phyloP scores from a whole-genome alignment of 148 eudicot genomes.

The Vaccinium myrtillus region DNA sequence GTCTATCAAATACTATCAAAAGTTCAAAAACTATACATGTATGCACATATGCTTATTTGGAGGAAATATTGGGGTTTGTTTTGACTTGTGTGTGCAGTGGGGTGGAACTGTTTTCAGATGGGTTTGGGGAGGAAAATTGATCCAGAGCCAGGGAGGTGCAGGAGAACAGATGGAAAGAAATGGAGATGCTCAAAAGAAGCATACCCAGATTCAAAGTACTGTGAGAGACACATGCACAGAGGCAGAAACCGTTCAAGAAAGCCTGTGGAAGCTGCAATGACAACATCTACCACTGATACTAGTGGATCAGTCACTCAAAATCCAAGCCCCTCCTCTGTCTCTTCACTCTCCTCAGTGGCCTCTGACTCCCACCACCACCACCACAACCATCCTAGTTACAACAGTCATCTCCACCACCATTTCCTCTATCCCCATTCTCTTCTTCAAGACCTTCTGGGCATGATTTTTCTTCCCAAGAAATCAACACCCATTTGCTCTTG shows the following conservation, averaged over 20 bases:
- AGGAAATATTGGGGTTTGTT: neutral
- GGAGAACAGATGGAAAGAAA: conserved; percentile 96
- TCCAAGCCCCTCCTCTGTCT: conserved; percentile 22
- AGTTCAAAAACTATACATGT: neutral
- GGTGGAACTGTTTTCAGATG: conserved; percentile 89
- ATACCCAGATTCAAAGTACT: conserved; percentile 91
- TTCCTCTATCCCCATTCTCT: conserved; percentile 43
- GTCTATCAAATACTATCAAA: too few species aligned
- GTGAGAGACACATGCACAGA: conserved; percentile 98
- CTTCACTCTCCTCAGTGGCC: conserved; percentile 23
- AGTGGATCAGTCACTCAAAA: conserved; percentile 29
- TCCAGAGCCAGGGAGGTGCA: conserved; percentile 98
- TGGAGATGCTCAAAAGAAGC: conserved; percentile 99
- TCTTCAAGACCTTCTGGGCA: conserved; percentile 30
- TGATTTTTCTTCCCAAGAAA: conserved; percentile 35
- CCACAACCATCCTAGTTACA: conserved; percentile 18
- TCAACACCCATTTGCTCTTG: conserved; percentile 25
- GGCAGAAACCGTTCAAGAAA: conserved; percentile 99
- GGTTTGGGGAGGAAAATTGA: conserved; percentile 88
- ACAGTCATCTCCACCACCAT: conserved; percentile 19
- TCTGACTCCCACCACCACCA: conserved; percentile 19
- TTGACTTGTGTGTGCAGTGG: conserved; percentile 41
- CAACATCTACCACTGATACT: conserved; percentile 27
- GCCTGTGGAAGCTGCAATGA: conserved; percentile 80
- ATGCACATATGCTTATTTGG: neutral